phyloP scores from a whole-genome alignment of 2,329 filamentous ascomycete species.

The Microsporum ferrugineum region DNA sequence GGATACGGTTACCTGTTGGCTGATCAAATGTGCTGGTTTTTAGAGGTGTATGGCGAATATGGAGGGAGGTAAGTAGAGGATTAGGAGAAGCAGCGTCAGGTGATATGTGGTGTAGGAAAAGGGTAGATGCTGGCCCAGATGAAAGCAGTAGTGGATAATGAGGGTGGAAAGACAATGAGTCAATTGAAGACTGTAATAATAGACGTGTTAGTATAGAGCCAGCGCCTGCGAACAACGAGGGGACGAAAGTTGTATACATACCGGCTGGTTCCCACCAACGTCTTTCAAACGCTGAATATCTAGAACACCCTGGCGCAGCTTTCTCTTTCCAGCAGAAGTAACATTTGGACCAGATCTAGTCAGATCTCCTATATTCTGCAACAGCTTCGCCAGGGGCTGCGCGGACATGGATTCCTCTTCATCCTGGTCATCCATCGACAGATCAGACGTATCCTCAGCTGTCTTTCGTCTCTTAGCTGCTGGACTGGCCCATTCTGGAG shows the following conservation, averaged over 20 bases:
- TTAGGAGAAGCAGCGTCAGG: slow-evolving; percentile 68
- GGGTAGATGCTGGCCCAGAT: slow-evolving; percentile 70
- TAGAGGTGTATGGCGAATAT: slow-evolving; percentile 73
- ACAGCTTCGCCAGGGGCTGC: slow-evolving; percentile 65
- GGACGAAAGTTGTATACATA: slow-evolving; percentile 18
- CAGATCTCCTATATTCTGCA: slow-evolving; percentile 62
- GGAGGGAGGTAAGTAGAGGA: slow-evolving; percentile 78
- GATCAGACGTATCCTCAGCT: slow-evolving; percentile 20
- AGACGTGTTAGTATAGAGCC: neutral
- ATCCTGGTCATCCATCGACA: slow-evolving; percentile 45
- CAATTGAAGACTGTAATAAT: slow-evolving; percentile 51
- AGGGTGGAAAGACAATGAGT: slow-evolving; percentile 80
- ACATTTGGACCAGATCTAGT: slow-evolving; percentile 40
- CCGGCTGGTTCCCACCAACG: slow-evolving; percentile 63
- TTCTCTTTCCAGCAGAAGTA: slow-evolving; percentile 48
- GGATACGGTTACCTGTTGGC: slow-evolving; percentile 62
- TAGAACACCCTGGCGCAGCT: slow-evolving; percentile 73
- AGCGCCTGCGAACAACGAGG: neutral
- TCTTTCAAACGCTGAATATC: slow-evolving; percentile 85
- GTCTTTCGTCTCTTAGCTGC: slow-evolving; percentile 36
- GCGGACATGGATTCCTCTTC: slow-evolving; percentile 53
- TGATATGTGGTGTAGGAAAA: slow-evolving; percentile 82
- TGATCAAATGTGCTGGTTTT: slow-evolving; percentile 70
- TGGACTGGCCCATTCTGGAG: slow-evolving; percentile 49
- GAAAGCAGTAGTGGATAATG: slow-evolving; percentile 79